Conservation (phyloP, 371 early-diverging fungal genomes). For the Mucor ambiguus region DNA sequence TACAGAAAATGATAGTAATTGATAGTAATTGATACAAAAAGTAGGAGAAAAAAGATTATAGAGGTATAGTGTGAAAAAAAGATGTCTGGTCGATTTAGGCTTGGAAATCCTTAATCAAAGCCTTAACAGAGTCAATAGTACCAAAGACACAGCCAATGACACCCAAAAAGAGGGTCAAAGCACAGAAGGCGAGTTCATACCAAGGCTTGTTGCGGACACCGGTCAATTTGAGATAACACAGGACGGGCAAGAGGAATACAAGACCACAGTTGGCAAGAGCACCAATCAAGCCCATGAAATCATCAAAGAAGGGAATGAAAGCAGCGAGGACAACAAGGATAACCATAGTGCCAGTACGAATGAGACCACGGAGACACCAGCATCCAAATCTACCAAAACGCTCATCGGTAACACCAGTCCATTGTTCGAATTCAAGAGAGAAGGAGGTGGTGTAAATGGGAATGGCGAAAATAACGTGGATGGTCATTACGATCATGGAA, state of each 20-base stretch:
- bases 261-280: slow-evolving; percentile 69
- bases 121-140: slow-evolving; percentile 58
- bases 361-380: slow-evolving; percentile 53
- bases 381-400: slow-evolving; percentile 42
- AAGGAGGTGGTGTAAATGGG: slow-evolving; percentile 86
- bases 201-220: slow-evolving; percentile 53
- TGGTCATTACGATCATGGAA: slow-evolving; percentile 80
- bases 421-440: slow-evolving; percentile 72
- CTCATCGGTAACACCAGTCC: slow-evolving; percentile 39
- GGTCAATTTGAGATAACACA: slow-evolving; percentile 65
- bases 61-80: not conserved
- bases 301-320: slow-evolving; percentile 72
- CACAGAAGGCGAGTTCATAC: slow-evolving; percentile 54
- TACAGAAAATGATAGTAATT: not conserved
- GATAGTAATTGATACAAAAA: not conserved
- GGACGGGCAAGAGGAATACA: slow-evolving; percentile 72
- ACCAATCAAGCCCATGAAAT: slow-evolving; percentile 76
- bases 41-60: not conserved
- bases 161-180: slow-evolving; percentile 62
- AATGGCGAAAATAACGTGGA: slow-evolving; percentile 86
- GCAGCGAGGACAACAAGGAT: slow-evolving; percentile 55
- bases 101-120: slow-evolving; percentile 44
- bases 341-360: slow-evolving; percentile 55
- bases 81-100: not conserved
- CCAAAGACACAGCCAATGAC: slow-evolving; percentile 65